Evolutionary conservation across 1,284 basidiomycete species (phyloP).

Genomic region (Irpex sp.): DNA sequence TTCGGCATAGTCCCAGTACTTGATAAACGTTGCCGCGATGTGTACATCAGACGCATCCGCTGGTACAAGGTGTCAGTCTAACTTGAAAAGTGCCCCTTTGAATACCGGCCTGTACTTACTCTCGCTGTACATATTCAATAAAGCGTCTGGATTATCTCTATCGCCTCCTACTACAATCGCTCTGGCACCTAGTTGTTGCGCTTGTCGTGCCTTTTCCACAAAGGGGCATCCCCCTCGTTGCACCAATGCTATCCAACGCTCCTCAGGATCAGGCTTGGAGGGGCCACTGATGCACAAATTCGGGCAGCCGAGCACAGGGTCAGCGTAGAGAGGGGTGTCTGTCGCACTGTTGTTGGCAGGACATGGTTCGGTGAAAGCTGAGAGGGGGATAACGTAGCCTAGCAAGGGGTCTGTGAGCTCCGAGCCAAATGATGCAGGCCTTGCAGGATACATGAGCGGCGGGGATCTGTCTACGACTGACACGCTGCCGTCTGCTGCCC

Average conservation of each 20-base stretch:
- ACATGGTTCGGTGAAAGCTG: slow-evolving; percentile 64
- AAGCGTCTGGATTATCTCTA: slow-evolving; percentile 69
- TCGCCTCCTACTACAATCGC: slow-evolving; percentile 89
- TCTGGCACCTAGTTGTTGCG: slow-evolving; percentile 79
- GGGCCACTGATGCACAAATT: slow-evolving; percentile 54
- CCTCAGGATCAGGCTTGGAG: slow-evolving; percentile 50
- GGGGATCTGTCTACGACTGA: slow-evolving; percentile 73
- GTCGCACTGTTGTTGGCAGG: slow-evolving; percentile 18
- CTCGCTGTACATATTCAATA: slow-evolving; percentile 90
- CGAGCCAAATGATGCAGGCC: slow-evolving; percentile 69
- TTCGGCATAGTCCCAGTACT: slow-evolving; percentile 63
- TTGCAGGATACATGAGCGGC: slow-evolving; percentile 59
- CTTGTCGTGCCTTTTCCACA: slow-evolving; percentile 80
- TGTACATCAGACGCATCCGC: slow-evolving; percentile 71
- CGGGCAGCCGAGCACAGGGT: slow-evolving; percentile 60
- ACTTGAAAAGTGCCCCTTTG: slow-evolving; percentile 1
- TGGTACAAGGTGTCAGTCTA: slow-evolving; percentile 26
- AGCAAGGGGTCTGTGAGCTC: slow-evolving; percentile 67
- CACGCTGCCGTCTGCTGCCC: slow-evolving; percentile 76
- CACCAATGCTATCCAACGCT: slow-evolving; percentile 83
- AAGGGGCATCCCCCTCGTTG: slow-evolving; percentile 87
- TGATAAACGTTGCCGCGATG: slow-evolving; percentile 73
- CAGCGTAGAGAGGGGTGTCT: slow-evolving; percentile 16
- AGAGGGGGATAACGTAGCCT: slow-evolving; percentile 75
- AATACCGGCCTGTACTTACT: slow-evolving; percentile 38